These are phyloP conservation scores for Scedosporium dehoogii DNA, from an alignment of 2,329 filamentous ascomycete genomes.

Conservation along the genomic window DNA sequence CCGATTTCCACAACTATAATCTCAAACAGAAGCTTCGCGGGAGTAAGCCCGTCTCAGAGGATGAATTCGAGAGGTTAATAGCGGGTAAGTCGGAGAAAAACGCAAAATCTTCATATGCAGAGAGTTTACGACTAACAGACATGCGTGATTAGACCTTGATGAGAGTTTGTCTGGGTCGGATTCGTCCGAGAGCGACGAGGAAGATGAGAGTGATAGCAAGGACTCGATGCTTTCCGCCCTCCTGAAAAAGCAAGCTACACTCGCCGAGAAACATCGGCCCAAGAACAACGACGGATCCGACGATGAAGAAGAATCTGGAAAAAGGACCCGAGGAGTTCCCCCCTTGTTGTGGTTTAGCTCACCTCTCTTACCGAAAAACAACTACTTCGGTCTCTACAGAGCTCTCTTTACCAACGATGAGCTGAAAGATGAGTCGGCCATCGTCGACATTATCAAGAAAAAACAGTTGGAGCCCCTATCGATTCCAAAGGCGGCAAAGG, in stretches of 20 bases:
- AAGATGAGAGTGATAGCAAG: constrained; percentile 44
- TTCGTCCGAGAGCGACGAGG: constrained; percentile 60
- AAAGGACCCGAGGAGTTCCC: constrained; percentile 51
- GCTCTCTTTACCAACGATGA: constrained; percentile 68
- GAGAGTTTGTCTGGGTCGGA: constrained; percentile 89
- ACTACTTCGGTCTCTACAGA: constrained; percentile 76
- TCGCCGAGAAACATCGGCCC: constrained; percentile 43
- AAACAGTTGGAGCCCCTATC: constrained; percentile 65
- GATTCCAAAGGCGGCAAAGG: constrained; percentile 43
- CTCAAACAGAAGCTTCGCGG: constrained; percentile 83
- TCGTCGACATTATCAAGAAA: constrained; percentile 59
- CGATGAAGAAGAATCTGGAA: constrained; percentile 29
- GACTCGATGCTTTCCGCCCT: constrained; percentile 66
- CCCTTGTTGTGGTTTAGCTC: constrained; percentile 83
- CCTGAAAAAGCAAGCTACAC: constrained; percentile 71
- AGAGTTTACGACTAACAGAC: background rate
- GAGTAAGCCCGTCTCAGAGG: constrained; percentile 60
- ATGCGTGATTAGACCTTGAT: constrained; percentile 51
- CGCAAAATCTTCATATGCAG: background rate
- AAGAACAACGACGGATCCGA: constrained; percentile 38
- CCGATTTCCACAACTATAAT: constrained; percentile 90
- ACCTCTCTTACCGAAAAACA: constrained; percentile 62
- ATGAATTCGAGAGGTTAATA: constrained; percentile 77
- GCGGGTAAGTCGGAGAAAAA: constrained; percentile 26
- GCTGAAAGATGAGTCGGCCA: constrained; percentile 48